Base-by-base conservation (phyloP, 768 basidiomycete genomes). In the Pleurotus pulmonarius region DNA sequence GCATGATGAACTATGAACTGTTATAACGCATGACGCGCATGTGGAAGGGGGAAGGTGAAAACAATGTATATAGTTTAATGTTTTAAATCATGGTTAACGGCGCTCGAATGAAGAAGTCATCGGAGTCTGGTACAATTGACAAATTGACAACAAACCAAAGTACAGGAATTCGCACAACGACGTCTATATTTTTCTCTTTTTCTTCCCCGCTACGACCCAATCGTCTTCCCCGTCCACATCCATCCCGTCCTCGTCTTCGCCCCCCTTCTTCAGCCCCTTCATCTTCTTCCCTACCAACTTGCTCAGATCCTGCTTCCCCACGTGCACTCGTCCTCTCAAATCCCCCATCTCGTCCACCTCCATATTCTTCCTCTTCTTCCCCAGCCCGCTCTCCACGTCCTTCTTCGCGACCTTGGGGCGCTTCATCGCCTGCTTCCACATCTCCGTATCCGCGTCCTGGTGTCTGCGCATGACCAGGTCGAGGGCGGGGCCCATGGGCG, bases 261-360 rank as follows among this genome's bases (percentile, higher is more conserved):
- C 56, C 41, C 67, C 72, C 34, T 68, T 67, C 67, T 86, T 90
- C 60, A 99, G 70, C 8, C 92, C 96, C 75, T 97, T 98, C 92
- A 98, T 96, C 80, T 97, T 97, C 67, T 94, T 81, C 57, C 87
- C 87, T 79, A 97, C 94, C 71, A 98, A 65, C 74, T 82, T 90
- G 61, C 70, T 72, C 64, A 99, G 69, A 72, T 98, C 92, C 75
- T 99, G 96, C 70, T 85, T 92, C 57, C 75, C 90, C 56, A 98
- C 72, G 70, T 98, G 95, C 25, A 99, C 83, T 57, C 85, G 80
- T 44, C 95, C 97, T 64, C 96, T 82, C 72, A 94, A 70, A 68
- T 99, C 92, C 56, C 97, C 97, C 96, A 98, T 97, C 71, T 92
- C 93, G 76, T 99, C 96, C 64, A 94, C 91, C 75, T 94, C 93